Conservation (phyloP, 2,329 filamentous ascomycete species). For the Davidsoniella neocaledoniae region DNA sequence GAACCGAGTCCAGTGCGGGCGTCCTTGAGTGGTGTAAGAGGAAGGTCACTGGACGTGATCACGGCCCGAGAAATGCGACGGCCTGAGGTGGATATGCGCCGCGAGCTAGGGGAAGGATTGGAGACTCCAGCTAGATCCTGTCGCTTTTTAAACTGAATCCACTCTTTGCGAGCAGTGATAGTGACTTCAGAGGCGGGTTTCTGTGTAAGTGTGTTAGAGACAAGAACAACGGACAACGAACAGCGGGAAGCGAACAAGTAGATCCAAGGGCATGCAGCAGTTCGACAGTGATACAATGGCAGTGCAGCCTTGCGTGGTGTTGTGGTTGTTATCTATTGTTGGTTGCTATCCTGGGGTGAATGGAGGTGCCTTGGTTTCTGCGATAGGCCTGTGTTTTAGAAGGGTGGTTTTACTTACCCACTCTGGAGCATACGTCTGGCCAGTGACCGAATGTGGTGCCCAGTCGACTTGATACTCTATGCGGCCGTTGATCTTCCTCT, state of each 20-base stretch:
- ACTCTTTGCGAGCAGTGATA: conserved; percentile 4
- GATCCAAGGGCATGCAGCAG: no score
- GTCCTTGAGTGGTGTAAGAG: not conserved
- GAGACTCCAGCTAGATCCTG: not conserved
- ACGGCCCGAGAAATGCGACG: conserved; percentile 3
- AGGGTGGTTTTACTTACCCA: conserved; percentile 7
- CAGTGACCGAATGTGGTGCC: conserved; percentile 8
- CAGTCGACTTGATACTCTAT: conserved; percentile 11
- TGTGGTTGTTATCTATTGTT: not conserved
- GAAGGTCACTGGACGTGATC: conserved; percentile 2
- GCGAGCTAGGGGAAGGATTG: not conserved
- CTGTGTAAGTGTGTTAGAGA: not conserved
- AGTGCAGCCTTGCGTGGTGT: not conserved
- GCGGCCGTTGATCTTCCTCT: conserved; percentile 2
- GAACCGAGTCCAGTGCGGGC: not conserved
- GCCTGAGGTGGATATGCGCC: not conserved
- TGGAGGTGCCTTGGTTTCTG: conserved; percentile 2
- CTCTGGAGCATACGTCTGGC: conserved; percentile 9
- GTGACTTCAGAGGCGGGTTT: conserved; percentile 1
- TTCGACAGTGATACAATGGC: not conserved
- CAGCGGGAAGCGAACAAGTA: no score
- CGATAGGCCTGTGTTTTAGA: not conserved
- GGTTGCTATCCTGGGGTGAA: not conserved
- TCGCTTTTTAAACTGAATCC: not conserved
- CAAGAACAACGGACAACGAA: not conserved